Evolutionary conservation across 2,329 filamentous ascomycete genomes (phyloP).

Genomic region (Aspergillus aculeatus): DNA sequence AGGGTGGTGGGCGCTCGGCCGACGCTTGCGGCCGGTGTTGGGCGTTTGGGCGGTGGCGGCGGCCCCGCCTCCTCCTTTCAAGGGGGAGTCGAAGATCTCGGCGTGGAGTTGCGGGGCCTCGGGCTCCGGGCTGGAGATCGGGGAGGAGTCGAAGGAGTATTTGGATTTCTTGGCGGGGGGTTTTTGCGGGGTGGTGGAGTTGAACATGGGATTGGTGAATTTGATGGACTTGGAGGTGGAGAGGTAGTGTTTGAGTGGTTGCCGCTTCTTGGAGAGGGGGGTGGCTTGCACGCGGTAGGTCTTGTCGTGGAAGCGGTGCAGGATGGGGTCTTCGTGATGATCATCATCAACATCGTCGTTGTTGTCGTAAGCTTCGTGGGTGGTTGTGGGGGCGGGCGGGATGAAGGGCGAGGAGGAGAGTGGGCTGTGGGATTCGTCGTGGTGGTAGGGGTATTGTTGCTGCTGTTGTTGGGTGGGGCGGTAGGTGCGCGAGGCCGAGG

Average conservation of each 20-base stretch:
- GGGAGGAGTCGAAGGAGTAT: constrained; percentile 46
- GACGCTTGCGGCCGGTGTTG: constrained; percentile 45
- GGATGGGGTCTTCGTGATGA: constrained; percentile 63
- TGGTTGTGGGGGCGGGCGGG: constrained; percentile 38
- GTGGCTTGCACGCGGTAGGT: constrained; percentile 93
- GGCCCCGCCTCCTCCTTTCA: constrained; percentile 41
- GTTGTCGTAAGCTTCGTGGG: constrained; percentile 35
- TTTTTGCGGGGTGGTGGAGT: constrained; percentile 35
- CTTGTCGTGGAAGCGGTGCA: constrained; percentile 92
- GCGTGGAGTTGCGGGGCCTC: constrained; percentile 78
- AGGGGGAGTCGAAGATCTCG: constrained; percentile 79
- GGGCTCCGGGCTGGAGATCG: constrained; percentile 73
- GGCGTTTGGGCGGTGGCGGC: constrained; percentile 24
- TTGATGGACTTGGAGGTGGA: background rate
- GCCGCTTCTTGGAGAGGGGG: constrained; percentile 62
- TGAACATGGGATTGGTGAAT: constrained; percentile 25
- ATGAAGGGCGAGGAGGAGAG: constrained; percentile 56
- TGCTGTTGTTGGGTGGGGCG: constrained; percentile 1
- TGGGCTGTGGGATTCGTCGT: constrained; percentile 60
- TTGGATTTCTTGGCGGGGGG: constrained; percentile 27
- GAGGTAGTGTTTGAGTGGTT: background rate
- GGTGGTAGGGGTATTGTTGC: constrained; percentile 15
- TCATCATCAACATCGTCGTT: too few species aligned
- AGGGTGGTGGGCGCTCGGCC: constrained; percentile 37
- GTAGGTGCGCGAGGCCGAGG: constrained; percentile 13